A percentile compares a stretch with the other conserved stretches of the same genome.
phyloP scores from a whole-genome alignment of 257 asterid species.

The Mentha longifolia region DNA sequence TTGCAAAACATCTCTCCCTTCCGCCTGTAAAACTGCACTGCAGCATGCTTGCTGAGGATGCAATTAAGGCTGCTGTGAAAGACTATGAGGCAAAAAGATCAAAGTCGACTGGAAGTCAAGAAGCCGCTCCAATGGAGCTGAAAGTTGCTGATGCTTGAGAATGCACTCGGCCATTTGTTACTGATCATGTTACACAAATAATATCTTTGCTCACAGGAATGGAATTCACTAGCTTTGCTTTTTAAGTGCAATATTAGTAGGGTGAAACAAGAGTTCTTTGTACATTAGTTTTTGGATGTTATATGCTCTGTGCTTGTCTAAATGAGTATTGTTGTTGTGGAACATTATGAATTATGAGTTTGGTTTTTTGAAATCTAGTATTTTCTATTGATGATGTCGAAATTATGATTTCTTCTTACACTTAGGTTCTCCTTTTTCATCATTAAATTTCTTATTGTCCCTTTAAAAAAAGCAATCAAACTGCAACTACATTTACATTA shows the following conservation, averaged over 20 bases:
- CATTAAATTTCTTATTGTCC: too few species aligned
- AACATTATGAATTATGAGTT: neutral
- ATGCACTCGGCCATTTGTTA: conserved; percentile 16
- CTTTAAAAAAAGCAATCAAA: too few species aligned
- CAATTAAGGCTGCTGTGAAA: conserved; percentile 87
- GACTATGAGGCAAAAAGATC: conserved; percentile 70
- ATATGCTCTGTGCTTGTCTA: neutral
- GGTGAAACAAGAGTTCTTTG: neutral
- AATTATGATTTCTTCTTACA: too few species aligned
- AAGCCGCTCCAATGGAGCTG: conserved; percentile 38
- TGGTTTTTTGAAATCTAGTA: neutral
- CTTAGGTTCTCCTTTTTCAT: too few species aligned
- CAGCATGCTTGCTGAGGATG: conserved; percentile 99
- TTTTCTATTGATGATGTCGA: neutral
- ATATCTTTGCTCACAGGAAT: neutral
- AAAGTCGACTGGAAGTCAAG: conserved; percentile 39
- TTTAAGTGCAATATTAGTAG: conserved; percentile 7
- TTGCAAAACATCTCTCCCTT: conserved; percentile 90
- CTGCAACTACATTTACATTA: neutral
- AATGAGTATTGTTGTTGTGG: neutral
- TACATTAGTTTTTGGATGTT: conserved; percentile 14
- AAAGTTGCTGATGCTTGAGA: conserved; percentile 63
- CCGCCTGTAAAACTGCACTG: conserved; percentile 95
- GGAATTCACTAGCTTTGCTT: neutral
- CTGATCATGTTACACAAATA: conserved; percentile 19